Conservation (phyloP, 371 early-diverging fungal species). For the Capillidium rhysosporum region DNA sequence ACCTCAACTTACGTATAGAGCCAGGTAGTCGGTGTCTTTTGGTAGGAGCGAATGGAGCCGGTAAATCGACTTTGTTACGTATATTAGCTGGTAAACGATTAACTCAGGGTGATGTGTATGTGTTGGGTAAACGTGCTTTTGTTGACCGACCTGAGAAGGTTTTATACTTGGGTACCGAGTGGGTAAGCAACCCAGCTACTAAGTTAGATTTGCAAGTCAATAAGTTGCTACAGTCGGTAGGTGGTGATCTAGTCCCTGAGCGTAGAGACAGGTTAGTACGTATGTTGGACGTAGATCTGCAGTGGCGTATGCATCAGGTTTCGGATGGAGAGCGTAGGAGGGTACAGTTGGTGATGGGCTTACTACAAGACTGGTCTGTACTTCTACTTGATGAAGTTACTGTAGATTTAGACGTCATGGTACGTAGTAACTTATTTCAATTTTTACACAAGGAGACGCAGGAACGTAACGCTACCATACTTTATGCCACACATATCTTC, state of each 20-base stretch:
- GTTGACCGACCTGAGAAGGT: conserved; percentile 34
- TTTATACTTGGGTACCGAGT: conserved; percentile 66
- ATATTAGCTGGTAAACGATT: conserved; percentile 39
- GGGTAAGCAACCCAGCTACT: conserved; percentile 36
- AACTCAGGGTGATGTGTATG: conserved; percentile 26
- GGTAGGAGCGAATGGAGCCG: conserved; percentile 11
- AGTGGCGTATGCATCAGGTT: conserved; percentile 52
- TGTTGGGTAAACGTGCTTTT: conserved; percentile 42
- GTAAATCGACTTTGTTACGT: conserved; percentile 10
- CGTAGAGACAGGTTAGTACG: conserved; percentile 32
- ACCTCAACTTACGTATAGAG: not conserved
- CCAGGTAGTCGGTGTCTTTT: conserved; percentile 5
- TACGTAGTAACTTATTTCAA: conserved; percentile 37
- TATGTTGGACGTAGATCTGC: conserved; percentile 43
- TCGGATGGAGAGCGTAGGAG: conserved; percentile 47
- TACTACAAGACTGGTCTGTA: conserved; percentile 47
- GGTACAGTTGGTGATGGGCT: conserved; percentile 56
- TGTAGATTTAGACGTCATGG: conserved; percentile 60
- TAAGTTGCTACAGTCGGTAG: conserved; percentile 40
- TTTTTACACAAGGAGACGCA: conserved; percentile 43
- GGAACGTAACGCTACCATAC: conserved; percentile 36
- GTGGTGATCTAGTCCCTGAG: conserved; percentile 38
- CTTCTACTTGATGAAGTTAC: conserved; percentile 66
- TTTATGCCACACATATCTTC: conserved; percentile 53
- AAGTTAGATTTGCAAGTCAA: conserved; percentile 41